phyloP scores from a whole-genome alignment of 2,329 filamentous ascomycete genomes.

The Talaromyces sp. region DNA sequence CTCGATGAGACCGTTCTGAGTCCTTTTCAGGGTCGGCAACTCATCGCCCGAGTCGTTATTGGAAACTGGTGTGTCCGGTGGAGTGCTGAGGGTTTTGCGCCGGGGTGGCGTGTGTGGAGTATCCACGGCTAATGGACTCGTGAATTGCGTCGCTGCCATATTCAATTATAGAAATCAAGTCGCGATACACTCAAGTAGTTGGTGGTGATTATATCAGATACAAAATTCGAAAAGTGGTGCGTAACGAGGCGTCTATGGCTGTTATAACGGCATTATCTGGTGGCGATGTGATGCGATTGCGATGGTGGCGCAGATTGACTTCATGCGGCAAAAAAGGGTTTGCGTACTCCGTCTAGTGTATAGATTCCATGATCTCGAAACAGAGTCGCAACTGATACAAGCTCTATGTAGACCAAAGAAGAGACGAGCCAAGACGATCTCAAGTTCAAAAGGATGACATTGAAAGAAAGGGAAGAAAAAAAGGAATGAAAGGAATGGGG shows the following conservation, averaged over 20 bases:
- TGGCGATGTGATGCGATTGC: neutral
- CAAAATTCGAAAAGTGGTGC: neutral
- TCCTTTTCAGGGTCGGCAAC: neutral
- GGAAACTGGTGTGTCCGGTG: constrained; percentile 9
- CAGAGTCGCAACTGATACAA: neutral
- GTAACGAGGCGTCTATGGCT: neutral
- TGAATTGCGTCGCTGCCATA: constrained; percentile 11
- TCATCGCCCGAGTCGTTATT: neutral
- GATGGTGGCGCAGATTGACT: constrained; percentile 8
- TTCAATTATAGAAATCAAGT: neutral
- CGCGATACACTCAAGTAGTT: neutral
- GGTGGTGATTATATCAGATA: neutral
- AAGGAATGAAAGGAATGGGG: neutral
- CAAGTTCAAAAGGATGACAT: neutral
- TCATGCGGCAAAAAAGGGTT: neutral
- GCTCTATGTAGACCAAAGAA: neutral
- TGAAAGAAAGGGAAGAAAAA: neutral
- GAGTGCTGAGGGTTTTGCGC: constrained; percentile 8
- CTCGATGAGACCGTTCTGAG: constrained; percentile 21
- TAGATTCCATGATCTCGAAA: neutral
- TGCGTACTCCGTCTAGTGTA: neutral
- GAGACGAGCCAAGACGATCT: neutral
- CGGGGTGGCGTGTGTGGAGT: neutral
- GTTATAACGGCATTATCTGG: neutral
- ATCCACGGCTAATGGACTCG: constrained; percentile 1